Evolutionary conservation across 2,329 filamentous ascomycete genomes (phyloP), one percentile per base, ranked within the genome.

Genomic region (Microdochium bolleyi): DNA sequence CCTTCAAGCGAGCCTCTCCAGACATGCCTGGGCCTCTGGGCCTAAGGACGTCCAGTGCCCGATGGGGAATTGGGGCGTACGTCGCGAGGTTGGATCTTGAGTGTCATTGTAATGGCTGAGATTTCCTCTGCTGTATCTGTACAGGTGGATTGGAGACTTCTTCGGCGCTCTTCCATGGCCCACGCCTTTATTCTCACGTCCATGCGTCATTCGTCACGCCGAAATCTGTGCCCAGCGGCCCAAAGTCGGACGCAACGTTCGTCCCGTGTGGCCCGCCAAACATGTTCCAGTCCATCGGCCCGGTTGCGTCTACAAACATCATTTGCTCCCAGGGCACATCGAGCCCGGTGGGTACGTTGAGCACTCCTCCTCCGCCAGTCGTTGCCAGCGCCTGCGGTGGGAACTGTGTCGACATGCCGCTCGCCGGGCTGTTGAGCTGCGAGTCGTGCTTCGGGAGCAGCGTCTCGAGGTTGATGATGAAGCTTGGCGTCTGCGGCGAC

Each of bases 391-490:
- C 30, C 27, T 41, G 44, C 16, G 24, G 10, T 1, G 30, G n/a
- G 57, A 52, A 46, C 19, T 10, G n/a, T n/a, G 22, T 46, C 19
- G 41, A 11, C 19, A 22, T 22, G n/a, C 8, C 48, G 24, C 48
- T 49, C 3, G 48, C 48, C 48, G 48, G 48, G 3, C 24, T 49
- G 24, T 49, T 14, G 48, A 27, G 13, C 21, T 30, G 22, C 14
- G 48, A 30, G 9, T 79, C 66, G 22, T 66, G 65, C 34, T 62
- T 61, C 8, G 75, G 73, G 24, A 80, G 62, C 21, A 69, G 58
- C 1, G 69, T 62, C 44, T 70, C 73, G 11, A 83, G 66, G 38
- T 67, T 73, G 19, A 64, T 59, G 37, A 83, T 71, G 49, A 72
- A 82, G 3, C 58, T 57, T 0, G 79, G 79, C 16, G 66, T 68